These are phyloP conservation scores for Ormosia semicastrata DNA, from an alignment of 306 rosid genomes.

Conservation along the genomic window DNA sequence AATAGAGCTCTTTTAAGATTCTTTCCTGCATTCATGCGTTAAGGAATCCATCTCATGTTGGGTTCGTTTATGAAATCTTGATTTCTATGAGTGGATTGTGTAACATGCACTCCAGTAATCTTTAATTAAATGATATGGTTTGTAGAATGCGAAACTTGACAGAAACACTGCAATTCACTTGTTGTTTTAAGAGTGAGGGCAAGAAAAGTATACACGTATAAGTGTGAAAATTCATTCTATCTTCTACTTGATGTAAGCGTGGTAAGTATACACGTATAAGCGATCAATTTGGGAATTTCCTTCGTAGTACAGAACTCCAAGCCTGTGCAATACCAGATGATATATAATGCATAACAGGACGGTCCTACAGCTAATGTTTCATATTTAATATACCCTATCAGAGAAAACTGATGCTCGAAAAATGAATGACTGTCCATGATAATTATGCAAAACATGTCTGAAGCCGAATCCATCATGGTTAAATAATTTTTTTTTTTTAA, in stretches of 20 bases:
- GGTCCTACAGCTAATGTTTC: neutral
- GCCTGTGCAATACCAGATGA: neutral
- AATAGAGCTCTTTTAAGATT: neutral
- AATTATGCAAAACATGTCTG: neutral
- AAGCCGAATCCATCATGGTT: neutral
- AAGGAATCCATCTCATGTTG: neutral
- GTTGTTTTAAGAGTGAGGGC: neutral
- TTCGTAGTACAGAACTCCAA: neutral
- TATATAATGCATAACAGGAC: neutral
- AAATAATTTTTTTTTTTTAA: too few relatives aligned
- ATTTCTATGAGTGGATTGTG: neutral
- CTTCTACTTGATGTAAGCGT: neutral
- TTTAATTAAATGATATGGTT: too few relatives aligned
- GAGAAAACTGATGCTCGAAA: too few relatives aligned
- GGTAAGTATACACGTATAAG: neutral
- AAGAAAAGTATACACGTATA: neutral
- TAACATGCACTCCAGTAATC: neutral
- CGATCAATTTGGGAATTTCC: neutral
- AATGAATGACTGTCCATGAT: neutral
- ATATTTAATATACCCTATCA: too few relatives aligned
- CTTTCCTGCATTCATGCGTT: neutral
- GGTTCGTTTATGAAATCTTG: neutral
- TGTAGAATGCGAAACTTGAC: too few relatives aligned
- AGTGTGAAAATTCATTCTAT: neutral
- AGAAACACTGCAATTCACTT: neutral